Base-by-base conservation (phyloP, 345 rosid species). In the Corchorus olitorius region DNA sequence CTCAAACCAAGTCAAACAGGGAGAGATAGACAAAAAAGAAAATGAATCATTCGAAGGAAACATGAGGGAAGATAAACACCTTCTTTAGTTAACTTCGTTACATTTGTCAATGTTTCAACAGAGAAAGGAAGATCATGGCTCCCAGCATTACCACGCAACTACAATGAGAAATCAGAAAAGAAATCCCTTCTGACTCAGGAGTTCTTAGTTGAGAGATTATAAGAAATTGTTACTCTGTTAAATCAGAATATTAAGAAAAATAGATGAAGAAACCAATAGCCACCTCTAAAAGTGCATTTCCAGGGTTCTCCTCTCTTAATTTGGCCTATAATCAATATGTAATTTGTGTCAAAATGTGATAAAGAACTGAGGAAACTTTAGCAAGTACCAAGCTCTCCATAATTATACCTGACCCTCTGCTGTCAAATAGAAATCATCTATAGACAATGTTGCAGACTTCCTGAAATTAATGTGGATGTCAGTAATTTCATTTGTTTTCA, bases 71-170 rank as follows among this genome's bases (percentile, higher is more conserved):
- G 70, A 70, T 77, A 64, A 86, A 34, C 63, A 93, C 99, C 97
- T 82, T 93, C 92, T 79, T 87, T 92, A 52, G 88, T 92, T 77
- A 93, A 82, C 55, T 88, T 87, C 83, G 67, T 82, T 39, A 91
- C 62, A 61, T 86, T 78, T 43, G 88, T 78, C 65, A 93, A 76
- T 62, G 97, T 90, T 78, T 95, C 90, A 9, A 89, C 79, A n/a
- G 99, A 89, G 68, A 95, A 83, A 67, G 84, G 86, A 80, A 95
- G 98, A 89, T 95, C 99, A 87, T 95, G 99, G 84, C 93, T 95
- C 79, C 99, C 99, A 74, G 99, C 92, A 82, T 95, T 95, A 77
- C 99, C 96, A 45, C 99, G 97, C 49, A 85, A 82, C 99, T 95
- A 39, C 78, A 37, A 66, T 22, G 68, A 46, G 65, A 43, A 53